Evolutionary conservation across 352 stramenopile species (phyloP).

Genomic region (Phytophthora pinifolia): DNA sequence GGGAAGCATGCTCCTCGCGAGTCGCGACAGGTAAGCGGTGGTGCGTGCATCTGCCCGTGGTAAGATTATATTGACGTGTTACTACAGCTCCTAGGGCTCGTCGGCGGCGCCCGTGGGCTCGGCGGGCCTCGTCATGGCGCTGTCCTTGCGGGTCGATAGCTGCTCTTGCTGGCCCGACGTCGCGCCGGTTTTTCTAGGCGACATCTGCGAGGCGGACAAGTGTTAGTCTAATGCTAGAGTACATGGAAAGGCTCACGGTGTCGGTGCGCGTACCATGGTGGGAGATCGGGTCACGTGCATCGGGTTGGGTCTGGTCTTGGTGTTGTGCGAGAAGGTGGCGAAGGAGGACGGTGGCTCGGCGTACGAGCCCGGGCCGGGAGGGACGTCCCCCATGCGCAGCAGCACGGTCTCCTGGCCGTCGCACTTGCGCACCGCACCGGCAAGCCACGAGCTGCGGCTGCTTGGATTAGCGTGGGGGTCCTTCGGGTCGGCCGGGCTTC

Average conservation of each 20-base stretch:
- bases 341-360: conserved; percentile 72
- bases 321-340: conserved; percentile 72
- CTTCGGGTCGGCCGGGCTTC: conserved; percentile 46
- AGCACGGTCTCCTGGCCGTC: conserved; percentile 76
- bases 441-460: conserved; percentile 80
- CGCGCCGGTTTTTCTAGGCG: conserved; percentile 20
- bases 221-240: conserved; percentile 7
- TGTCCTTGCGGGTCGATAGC: conserved; percentile 9
- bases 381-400: conserved; percentile 68
- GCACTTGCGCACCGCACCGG: conserved; percentile 71
- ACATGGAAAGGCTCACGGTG: neutral
- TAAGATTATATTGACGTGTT: conserved; percentile 1
- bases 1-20: conserved; percentile 1
- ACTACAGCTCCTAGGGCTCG: conserved; percentile 8
- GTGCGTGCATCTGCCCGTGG: too few species aligned
- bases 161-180: conserved; percentile 8
- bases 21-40: conserved; percentile 9
- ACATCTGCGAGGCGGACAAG: conserved; percentile 19
- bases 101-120: conserved; percentile 16
- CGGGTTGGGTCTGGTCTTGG: conserved; percentile 36
- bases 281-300: conserved; percentile 11
- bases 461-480: conserved; percentile 78
- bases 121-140: conserved; percentile 19
- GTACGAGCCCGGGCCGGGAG: conserved; percentile 71
- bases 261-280: conserved; percentile 17